Conservation (phyloP, 2,329 filamentous ascomycete species). For the Penicillium sp. region DNA sequence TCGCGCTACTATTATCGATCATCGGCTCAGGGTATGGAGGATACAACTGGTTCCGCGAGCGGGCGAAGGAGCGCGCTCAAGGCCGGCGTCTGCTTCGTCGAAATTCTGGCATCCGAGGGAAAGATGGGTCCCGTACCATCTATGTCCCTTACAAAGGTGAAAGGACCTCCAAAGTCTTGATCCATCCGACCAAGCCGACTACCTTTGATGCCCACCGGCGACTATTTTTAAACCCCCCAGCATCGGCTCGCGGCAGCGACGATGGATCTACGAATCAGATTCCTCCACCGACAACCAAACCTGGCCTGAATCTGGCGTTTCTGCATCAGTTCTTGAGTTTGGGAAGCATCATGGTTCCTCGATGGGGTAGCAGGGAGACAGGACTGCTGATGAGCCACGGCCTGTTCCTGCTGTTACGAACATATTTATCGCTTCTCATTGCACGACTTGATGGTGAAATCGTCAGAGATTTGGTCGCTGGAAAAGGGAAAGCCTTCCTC, state of each 20-base stretch:
- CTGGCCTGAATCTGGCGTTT: constrained; percentile 92
- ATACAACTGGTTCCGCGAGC: constrained; percentile 73
- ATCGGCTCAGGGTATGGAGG: constrained; percentile 76
- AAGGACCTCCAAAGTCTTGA: constrained; percentile 81
- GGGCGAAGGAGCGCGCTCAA: constrained; percentile 76
- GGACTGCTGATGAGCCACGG: constrained; percentile 86
- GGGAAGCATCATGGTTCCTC: constrained; percentile 95
- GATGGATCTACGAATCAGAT: constrained; percentile 63
- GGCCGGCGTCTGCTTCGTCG: constrained; percentile 79
- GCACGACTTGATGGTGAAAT: constrained; percentile 94
- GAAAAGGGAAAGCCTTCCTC: constrained; percentile 83
- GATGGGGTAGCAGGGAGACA: constrained; percentile 94
- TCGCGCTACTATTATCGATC: constrained; percentile 76
- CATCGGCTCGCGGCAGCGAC: constrained; percentile 75
- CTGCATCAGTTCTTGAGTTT: constrained; percentile 94
- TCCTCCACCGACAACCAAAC: constrained; percentile 86
- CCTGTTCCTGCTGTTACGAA: constrained; percentile 84
- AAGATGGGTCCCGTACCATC: constrained; percentile 92
- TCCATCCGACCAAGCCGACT: constrained; percentile 83
- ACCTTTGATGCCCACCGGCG: constrained; percentile 96
- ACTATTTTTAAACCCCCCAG: constrained; percentile 86
- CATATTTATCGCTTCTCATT: constrained; percentile 90
- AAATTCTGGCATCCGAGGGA: constrained; percentile 90
- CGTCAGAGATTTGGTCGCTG: constrained; percentile 92
- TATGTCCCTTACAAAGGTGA: constrained; percentile 86